Evolutionary conservation across 2,329 filamentous ascomycete species (phyloP).

Genomic region (Truncatella angustata): DNA sequence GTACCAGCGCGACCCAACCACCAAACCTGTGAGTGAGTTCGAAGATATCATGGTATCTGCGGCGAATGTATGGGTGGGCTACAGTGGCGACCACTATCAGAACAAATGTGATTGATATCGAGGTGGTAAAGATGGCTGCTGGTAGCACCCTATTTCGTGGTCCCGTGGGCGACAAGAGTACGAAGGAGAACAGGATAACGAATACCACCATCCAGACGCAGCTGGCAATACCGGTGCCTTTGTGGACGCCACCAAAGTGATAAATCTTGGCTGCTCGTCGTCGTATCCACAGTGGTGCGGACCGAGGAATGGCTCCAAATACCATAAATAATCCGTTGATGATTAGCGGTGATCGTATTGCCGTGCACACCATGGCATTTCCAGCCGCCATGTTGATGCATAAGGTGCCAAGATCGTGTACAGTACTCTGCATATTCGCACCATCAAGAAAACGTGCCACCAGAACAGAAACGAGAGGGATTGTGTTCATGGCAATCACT

Average conservation of each 20-base stretch:
- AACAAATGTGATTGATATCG: conserved; percentile 55
- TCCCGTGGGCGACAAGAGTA: too few species aligned
- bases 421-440: not conserved
- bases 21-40: conserved; percentile 71
- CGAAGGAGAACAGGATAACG: not conserved
- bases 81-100: conserved; percentile 59
- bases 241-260: conserved; percentile 52
- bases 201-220: conserved; percentile 46
- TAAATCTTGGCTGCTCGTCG: conserved; percentile 50
- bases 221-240: conserved; percentile 48
- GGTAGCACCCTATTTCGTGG: not conserved
- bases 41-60: conserved; percentile 65
- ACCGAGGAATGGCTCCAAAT: conserved; percentile 43
- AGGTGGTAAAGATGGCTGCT: conserved; percentile 18
- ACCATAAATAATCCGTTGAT: conserved; percentile 50
- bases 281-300: conserved; percentile 47
- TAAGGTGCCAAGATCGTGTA: not conserved
- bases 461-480: not conserved
- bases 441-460: not conserved
- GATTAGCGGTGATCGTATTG: conserved; percentile 53
- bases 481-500: not conserved
- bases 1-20: conserved; percentile 50
- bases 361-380: conserved; percentile 48
- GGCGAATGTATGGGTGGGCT: conserved; percentile 63
- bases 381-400: conserved; percentile 38